Percentiles rank a stretch among this genome's conserved stretches.
Evolutionary conservation across 805 yeast genomes (phyloP).

Genomic region (Jamesozyma jinghongensis): DNA sequence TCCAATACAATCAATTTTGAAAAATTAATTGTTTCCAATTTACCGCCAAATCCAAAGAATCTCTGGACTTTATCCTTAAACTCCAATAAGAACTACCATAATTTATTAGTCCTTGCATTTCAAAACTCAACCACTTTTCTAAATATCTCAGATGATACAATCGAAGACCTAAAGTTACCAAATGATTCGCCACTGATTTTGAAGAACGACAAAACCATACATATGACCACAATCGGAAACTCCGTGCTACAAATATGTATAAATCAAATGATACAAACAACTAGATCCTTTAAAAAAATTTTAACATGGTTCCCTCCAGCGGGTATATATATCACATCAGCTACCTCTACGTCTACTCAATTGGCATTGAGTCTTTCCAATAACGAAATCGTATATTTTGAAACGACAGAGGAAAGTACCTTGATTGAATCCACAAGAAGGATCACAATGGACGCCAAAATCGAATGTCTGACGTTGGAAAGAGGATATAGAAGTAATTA

Average conservation of each 20-base stretch:
- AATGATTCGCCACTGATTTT: conserved; percentile 65
- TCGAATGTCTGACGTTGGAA: conserved; percentile 45
- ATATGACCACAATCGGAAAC: conserved; percentile 48
- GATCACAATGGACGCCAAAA: conserved; percentile 42
- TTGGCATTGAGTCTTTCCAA: conserved; percentile 63
- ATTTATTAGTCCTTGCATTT: conserved; percentile 19
- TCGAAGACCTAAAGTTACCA: conserved; percentile 57
- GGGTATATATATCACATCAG: conserved; percentile 53
- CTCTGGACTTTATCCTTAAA: conserved; percentile 54
- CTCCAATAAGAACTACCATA: conserved; percentile 20
- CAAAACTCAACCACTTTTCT: conserved; percentile 18
- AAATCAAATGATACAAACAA: conserved; percentile 54
- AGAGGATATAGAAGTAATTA: conserved; percentile 39
- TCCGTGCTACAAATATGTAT: conserved; percentile 67
- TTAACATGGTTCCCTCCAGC: conserved; percentile 79
- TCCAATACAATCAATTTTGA: conserved; percentile 50
- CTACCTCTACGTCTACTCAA: conserved; percentile 59
- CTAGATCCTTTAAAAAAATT: conserved; percentile 19
- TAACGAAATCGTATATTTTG: conserved; percentile 74
- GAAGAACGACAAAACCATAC: conserved; percentile 50
- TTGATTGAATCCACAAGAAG: conserved; percentile 63
- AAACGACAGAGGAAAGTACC: conserved; percentile 30
- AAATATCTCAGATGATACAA: conserved; percentile 37
- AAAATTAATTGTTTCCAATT: conserved; percentile 62
- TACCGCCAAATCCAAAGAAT: conserved; percentile 55